Evolutionary conservation across 2,329 filamentous ascomycete genomes (phyloP), one percentile per base, ranked within the genome.

Genomic region (Aspergillus sp.): DNA sequence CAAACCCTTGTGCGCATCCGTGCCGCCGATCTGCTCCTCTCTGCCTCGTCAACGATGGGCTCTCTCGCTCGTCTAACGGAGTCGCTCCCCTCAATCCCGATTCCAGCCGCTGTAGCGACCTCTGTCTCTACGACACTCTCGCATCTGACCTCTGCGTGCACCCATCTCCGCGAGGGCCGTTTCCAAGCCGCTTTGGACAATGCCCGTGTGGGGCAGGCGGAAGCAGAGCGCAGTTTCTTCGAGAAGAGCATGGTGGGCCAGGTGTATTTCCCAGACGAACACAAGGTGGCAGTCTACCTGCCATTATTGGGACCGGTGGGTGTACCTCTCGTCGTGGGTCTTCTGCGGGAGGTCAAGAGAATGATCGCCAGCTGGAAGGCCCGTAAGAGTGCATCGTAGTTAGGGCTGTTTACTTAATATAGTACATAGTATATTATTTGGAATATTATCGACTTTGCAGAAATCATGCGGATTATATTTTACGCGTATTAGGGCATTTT

Each of bases 221-320:
- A 95, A 67, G 93, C 91, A 0, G 94, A 99, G 70, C 85, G 88
- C 55, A 93, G 93, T 0, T 99, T 99, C 73, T 99, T 99, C 62
- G 94, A 99, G 73, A 95, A 95, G 74, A 95, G 89, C 66, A 99
- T 99, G 94, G 94, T 99, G 11, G 94, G 92, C 0, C 94, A 97
- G 74, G 86, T 97, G 2, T 99, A 97, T 72, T 99, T 99, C 71
- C 94, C 94, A 0, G 94, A 99, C 66, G 94, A 99, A 75, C 94
- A 99, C 72, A 99, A 97, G 73, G 84, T 99, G 20, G 94, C 94
- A 0, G 94, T 99, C 1, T 99, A 99, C 69, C 74, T 99, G 62
- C 94, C 94, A 1, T 75, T 99, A 10, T 75, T 99, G 38, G 94
- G 94, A 0, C 94, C 94, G 0, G 85, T 97, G 38, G 91, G 89